Conservation (phyloP, 2,329 filamentous ascomycete species). For the Scedosporium aurantiacum region DNA sequence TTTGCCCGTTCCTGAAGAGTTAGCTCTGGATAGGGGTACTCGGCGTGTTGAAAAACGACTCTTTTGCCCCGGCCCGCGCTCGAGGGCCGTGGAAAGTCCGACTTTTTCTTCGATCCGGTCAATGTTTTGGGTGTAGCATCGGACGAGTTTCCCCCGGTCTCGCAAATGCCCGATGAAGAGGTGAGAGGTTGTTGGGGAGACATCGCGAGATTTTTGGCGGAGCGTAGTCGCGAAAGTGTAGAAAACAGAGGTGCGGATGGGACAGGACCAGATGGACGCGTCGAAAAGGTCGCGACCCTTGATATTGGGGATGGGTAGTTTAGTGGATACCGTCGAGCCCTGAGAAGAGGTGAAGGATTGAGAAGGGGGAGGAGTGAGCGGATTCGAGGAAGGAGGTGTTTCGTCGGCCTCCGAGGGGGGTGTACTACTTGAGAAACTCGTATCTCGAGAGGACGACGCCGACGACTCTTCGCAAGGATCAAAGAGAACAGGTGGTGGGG, state of each 20-base stretch:
- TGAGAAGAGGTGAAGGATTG: slow-evolving; percentile 24
- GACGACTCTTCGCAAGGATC: slow-evolving; percentile 34
- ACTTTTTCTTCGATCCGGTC: slow-evolving; percentile 63
- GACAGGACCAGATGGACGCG: slow-evolving; percentile 57
- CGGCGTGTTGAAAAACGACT: slow-evolving; percentile 44
- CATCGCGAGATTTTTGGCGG: slow-evolving; percentile 51
- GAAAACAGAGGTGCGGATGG: slow-evolving; percentile 57
- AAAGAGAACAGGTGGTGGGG: slow-evolving; percentile 40
- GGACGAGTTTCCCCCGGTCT: slow-evolving; percentile 55
- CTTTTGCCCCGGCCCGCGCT: slow-evolving; percentile 49
- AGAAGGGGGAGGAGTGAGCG: slow-evolving; percentile 23
- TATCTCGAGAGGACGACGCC: slow-evolving; percentile 23
- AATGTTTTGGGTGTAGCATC: slow-evolving; percentile 68
- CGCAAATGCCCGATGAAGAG: slow-evolving; percentile 57
- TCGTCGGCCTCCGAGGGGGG: slow-evolving; percentile 35
- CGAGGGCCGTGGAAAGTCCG: slow-evolving; percentile 52
- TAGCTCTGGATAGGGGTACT: slow-evolving; percentile 20
- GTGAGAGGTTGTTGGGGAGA: slow-evolving; percentile 54
- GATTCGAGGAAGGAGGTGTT: slow-evolving; percentile 27
- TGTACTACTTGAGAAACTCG: slow-evolving; percentile 24
- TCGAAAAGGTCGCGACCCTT: slow-evolving; percentile 65
- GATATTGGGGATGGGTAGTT: slow-evolving; percentile 40
- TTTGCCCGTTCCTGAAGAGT: slow-evolving; percentile 9
- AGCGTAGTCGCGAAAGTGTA: slow-evolving; percentile 62
- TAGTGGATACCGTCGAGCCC: slow-evolving; percentile 16